Conservation (phyloP, 2,329 filamentous ascomycete species). For the Aspergillus sp. region DNA sequence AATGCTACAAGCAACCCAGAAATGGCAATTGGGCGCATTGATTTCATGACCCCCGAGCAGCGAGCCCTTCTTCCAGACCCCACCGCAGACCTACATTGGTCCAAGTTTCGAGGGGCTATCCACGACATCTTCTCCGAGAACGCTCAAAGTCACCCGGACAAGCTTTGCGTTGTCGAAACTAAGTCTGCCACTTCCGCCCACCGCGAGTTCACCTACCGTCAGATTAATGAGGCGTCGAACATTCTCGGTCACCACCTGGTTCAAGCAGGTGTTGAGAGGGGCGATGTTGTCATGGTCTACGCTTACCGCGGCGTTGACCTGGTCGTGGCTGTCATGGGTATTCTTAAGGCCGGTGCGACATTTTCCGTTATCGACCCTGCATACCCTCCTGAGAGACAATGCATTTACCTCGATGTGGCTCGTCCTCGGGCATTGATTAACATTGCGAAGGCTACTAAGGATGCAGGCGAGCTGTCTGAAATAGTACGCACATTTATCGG, state of each 20-base stretch:
- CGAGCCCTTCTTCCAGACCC: constrained; percentile 39
- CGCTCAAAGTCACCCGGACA: constrained; percentile 67
- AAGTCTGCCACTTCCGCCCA: constrained; percentile 52
- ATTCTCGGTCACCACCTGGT: constrained; percentile 76
- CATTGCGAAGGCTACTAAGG: constrained; percentile 70
- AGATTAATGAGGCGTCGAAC: constrained; percentile 85
- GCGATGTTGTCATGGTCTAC: constrained; percentile 92
- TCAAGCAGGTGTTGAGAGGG: constrained; percentile 68
- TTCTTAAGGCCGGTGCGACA: constrained; percentile 59
- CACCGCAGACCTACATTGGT: constrained; percentile 44
- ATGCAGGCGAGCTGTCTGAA: constrained; percentile 63
- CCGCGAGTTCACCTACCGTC: constrained; percentile 74
- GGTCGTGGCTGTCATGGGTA: constrained; percentile 78
- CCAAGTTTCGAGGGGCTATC: constrained; percentile 44
- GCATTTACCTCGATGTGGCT: constrained; percentile 79
- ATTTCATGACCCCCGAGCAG: constrained; percentile 41
- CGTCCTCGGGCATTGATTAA: constrained; percentile 70
- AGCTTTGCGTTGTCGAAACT: constrained; percentile 68
- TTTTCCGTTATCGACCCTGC: constrained; percentile 71
- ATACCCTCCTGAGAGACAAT: constrained; percentile 78
- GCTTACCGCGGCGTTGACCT: constrained; percentile 79
- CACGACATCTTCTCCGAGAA: constrained; percentile 45
- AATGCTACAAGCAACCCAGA: constrained; percentile 42
- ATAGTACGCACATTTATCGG: constrained; percentile 68
- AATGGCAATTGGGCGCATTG: constrained; percentile 43